phyloP scores from a whole-genome alignment of 192 early-diverging fungal genomes.

The Entomortierella beljakovae region DNA sequence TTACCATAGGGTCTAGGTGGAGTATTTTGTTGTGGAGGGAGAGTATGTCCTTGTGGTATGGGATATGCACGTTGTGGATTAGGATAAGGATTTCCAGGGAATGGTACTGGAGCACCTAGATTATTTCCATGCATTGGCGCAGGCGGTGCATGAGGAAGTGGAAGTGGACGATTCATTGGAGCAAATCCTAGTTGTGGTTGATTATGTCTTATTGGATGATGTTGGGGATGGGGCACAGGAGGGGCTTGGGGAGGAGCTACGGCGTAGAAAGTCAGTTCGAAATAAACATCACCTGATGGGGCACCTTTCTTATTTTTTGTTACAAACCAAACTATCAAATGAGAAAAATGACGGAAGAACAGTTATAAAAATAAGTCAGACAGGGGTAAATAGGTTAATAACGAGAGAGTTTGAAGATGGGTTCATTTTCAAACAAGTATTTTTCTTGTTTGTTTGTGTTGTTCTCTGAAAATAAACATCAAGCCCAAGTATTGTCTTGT shows the following conservation, averaged over 20 bases:
- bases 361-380: neutral
- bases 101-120: conserved; percentile 28
- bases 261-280: conserved; percentile 66
- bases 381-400: neutral
- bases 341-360: neutral
- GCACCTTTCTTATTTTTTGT: conserved; percentile 57
- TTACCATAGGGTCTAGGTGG: neutral
- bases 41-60: neutral
- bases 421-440: neutral
- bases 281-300: conserved; percentile 61
- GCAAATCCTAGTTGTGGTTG: conserved; percentile 35
- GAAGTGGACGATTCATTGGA: conserved; percentile 6
- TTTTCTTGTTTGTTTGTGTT: too few species aligned
- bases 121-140: neutral
- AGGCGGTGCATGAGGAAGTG: conserved; percentile 20
- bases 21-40: neutral
- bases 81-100: conserved; percentile 33
- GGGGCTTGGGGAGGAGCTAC: conserved; percentile 18
- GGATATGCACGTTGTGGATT: neutral
- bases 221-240: conserved; percentile 2
- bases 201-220: conserved; percentile 10
- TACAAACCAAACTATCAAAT: conserved; percentile 59
- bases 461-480: too few species aligned
- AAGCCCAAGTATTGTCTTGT: too few species aligned
- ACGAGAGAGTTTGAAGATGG: neutral